Base-by-base conservation (phyloP, 176 grass and related monocot species). In the Ananas comosus region DNA sequence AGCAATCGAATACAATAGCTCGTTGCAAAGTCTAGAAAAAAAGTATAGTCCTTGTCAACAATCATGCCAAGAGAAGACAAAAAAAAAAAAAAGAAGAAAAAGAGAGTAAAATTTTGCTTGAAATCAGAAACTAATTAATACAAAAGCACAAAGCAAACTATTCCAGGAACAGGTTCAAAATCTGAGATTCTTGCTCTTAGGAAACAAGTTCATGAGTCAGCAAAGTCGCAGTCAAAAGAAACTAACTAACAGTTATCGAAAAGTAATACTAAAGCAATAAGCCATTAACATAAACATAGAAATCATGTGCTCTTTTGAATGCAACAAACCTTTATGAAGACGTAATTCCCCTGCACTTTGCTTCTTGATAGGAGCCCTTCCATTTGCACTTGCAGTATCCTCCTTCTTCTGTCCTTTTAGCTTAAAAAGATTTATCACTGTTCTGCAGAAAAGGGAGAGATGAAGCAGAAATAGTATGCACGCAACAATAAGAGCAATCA, bases 361-460 rank as follows among this genome's bases (percentile, higher is more conserved):
- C 75, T 85, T 91, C 79, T 87, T 85, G 19, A 33, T 67, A 71
- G 75, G 18, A 74, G 75, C 63, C 67, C 70, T 87, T 73, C 84
- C 88, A 57, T 78, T 79, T 53, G 78, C 64, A 77, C 58, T 80
- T 19, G 73, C 80, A 18, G 80, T 80, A 49, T 78, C 80, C 28
- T 75, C 72, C 79, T 67, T 81, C 48, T 75, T 74, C 50, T 87
- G 81, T 7, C 70, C 88, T 72, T 91, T 87, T 16, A 86, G 74
- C 64, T 91, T 84, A 49, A 87, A 84, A 72, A 87, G 84, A 49
- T 87, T 91, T 65, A 91, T 86, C 88, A 86, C 83, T 63, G 65
- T 75, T 77, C 82, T 86, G 63, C 3, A 8, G 49, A 70, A 23
- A 23, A 23, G 22, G 22, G 22, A 23, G 22, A 23, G 22, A 23